phyloP scores from a whole-genome alignment of 2,329 filamentous ascomycete species.

The Orbilia javanica region DNA sequence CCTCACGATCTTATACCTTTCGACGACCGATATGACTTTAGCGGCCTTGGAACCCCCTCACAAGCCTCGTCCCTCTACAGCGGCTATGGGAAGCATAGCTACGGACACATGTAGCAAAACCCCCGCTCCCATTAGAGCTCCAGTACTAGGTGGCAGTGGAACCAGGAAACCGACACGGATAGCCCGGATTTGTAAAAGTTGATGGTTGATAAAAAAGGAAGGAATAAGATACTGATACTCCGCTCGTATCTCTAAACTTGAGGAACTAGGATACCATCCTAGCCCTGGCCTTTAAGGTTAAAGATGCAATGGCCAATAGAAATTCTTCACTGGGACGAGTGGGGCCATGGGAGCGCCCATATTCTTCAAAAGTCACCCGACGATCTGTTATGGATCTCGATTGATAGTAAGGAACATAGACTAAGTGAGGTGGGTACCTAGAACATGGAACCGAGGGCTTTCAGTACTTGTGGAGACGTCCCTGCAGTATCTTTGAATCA shows the following conservation, averaged over 20 bases:
- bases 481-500: not conserved
- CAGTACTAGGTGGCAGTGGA: not conserved
- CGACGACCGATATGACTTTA: not conserved
- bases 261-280: conserved; percentile 17
- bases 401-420: conserved; percentile 12
- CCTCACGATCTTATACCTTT: conserved; percentile 37
- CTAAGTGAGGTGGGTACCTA: conserved; percentile 11
- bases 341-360: not conserved
- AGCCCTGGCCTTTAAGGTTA: conserved; percentile 13
- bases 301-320: conserved; percentile 11
- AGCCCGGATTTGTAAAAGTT: conserved; percentile 28
- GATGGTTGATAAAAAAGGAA: conserved; percentile 42
- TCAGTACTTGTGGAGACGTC: conserved; percentile 7
- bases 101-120: conserved; percentile 35
- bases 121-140: conserved; percentile 3
- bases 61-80: not conserved
- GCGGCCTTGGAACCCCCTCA: not conserved
- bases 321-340: conserved; percentile 7
- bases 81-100: not conserved
- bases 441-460: conserved; percentile 9
- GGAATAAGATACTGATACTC: conserved; percentile 21
- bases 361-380: conserved; percentile 5
- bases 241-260: conserved; percentile 33
- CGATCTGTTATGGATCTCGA: conserved; percentile 45
- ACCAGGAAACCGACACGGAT: conserved; percentile 18